phyloP scores from a whole-genome alignment of 2,329 filamentous ascomycete species.

The Coniochaeta sp. region DNA sequence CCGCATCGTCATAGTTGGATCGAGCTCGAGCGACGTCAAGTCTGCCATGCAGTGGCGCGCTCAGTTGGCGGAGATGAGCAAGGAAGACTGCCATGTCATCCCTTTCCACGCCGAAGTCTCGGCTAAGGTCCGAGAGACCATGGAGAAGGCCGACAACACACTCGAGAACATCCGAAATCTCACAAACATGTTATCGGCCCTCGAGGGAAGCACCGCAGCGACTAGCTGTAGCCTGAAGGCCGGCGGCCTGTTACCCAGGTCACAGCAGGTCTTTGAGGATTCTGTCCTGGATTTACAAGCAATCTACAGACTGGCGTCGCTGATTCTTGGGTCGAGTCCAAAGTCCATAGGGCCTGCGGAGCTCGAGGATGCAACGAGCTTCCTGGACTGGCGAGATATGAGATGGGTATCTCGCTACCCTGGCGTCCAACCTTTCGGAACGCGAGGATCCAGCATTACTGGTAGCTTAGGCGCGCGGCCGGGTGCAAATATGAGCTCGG shows the following conservation, averaged over 20 bases:
- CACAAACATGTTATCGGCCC: constrained; percentile 32
- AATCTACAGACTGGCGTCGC: constrained; percentile 22
- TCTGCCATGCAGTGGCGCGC: constrained; percentile 17
- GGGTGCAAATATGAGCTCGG: not conserved
- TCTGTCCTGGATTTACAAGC: constrained; percentile 23
- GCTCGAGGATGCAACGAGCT: constrained; percentile 17
- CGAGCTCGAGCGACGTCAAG: constrained; percentile 55
- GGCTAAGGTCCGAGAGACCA: constrained; percentile 4
- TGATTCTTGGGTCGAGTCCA: constrained; percentile 16
- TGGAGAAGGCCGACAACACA: constrained; percentile 22
- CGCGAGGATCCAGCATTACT: constrained; percentile 6
- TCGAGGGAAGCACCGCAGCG: constrained; percentile 11
- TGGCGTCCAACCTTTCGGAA: constrained; percentile 19
- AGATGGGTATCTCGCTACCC: constrained; percentile 16
- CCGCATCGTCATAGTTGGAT: constrained; percentile 70
- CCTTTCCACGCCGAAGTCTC: constrained; percentile 17
- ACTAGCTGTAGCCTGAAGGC: constrained; percentile 4
- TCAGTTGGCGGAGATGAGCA: constrained; percentile 21
- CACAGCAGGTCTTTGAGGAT: not conserved
- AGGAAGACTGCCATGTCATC: constrained; percentile 22
- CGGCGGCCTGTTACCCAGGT: not conserved
- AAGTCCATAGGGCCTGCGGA: not conserved
- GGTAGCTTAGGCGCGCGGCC: not conserved
- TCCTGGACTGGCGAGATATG: constrained; percentile 18
- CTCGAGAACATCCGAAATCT: constrained; percentile 40